A percentile compares a stretch with the other conserved stretches of the same genome.
Evolutionary conservation across 768 basidiomycete species (phyloP).

Genomic region (Amanita jacksonii): DNA sequence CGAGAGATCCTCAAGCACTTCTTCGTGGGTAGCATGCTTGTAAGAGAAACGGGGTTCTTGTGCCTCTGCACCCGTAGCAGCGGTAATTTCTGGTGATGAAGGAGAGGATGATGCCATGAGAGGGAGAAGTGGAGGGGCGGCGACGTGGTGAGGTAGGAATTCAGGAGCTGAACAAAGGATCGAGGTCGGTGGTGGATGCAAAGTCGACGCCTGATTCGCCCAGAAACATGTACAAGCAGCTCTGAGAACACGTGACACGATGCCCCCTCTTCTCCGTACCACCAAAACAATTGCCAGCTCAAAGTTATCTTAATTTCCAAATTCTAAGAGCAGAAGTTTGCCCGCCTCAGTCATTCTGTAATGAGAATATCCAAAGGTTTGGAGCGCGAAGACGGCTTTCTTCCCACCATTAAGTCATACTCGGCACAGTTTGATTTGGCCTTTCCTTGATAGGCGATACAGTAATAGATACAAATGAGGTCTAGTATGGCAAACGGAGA

Average conservation of each 20-base stretch:
- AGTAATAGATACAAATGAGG: too few species aligned
- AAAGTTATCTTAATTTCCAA: too few species aligned
- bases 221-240: conserved; percentile 15
- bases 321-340: too few species aligned
- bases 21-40: conserved; percentile 69
- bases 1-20: conserved; percentile 85
- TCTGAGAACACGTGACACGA: conserved; percentile 4
- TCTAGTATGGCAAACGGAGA: too few species aligned
- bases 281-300: too few species aligned
- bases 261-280: not conserved
- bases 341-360: too few species aligned
- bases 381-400: too few species aligned
- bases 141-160: conserved; percentile 1
- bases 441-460: too few species aligned
- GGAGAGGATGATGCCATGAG: conserved; percentile 70
- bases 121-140: conserved; percentile 18
- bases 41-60: conserved; percentile 39
- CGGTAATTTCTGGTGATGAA: conserved; percentile 65
- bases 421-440: too few species aligned
- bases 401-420: too few species aligned
- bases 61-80: conserved; percentile 29
- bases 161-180: conserved; percentile 9
- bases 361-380: too few species aligned
- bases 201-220: conserved; percentile 14
- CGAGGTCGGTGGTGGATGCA: conserved; percentile 11